Evolutionary conservation across 2,329 filamentous ascomycete genomes (phyloP).

Genomic region (Scleromitrula shiraiana): DNA sequence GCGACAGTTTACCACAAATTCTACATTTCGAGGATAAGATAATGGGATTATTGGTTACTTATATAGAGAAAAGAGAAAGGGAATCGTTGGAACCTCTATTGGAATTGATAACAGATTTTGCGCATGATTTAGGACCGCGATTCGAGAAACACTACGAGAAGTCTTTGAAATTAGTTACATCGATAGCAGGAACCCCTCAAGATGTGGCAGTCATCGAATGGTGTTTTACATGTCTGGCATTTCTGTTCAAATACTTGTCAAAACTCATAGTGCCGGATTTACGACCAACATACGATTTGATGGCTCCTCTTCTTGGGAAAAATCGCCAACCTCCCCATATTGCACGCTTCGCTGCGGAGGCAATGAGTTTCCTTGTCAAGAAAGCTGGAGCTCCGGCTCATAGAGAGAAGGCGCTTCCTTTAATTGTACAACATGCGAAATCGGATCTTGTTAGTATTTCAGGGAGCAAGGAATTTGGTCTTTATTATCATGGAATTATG

Average conservation of each 20-base stretch:
- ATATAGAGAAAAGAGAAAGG: slow-evolving; percentile 70
- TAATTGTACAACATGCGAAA: slow-evolving; percentile 65
- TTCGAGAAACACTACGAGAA: slow-evolving; percentile 85
- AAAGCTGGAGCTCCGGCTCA: slow-evolving; percentile 76
- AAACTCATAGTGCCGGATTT: slow-evolving; percentile 79
- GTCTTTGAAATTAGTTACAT: slow-evolving; percentile 66
- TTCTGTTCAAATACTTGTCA: slow-evolving; percentile 95
- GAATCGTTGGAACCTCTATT: slow-evolving; percentile 79
- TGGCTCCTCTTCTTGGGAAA: slow-evolving; percentile 79
- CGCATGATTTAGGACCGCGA: slow-evolving; percentile 78
- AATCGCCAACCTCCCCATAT: slow-evolving; percentile 77
- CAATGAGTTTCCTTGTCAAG: slow-evolving; percentile 85
- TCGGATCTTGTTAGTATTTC: slow-evolving; percentile 52
- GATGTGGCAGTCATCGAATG: slow-evolving; percentile 92
- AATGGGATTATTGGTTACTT: slow-evolving; percentile 65
- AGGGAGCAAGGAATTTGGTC: slow-evolving; percentile 49
- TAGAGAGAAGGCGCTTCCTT: slow-evolving; percentile 62
- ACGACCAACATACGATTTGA: slow-evolving; percentile 72
- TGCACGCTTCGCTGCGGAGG: slow-evolving; percentile 86
- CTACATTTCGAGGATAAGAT: slow-evolving; percentile 84
- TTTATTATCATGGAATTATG: slow-evolving; percentile 86
- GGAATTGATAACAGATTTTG: slow-evolving; percentile 83
- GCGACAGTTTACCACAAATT: slow-evolving; percentile 85
- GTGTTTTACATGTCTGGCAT: slow-evolving; percentile 90
- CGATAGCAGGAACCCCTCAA: slow-evolving; percentile 67